Evolutionary conservation across 306 rosid genomes (phyloP).

Genomic region (Cyamopsis tetragonoloba): DNA sequence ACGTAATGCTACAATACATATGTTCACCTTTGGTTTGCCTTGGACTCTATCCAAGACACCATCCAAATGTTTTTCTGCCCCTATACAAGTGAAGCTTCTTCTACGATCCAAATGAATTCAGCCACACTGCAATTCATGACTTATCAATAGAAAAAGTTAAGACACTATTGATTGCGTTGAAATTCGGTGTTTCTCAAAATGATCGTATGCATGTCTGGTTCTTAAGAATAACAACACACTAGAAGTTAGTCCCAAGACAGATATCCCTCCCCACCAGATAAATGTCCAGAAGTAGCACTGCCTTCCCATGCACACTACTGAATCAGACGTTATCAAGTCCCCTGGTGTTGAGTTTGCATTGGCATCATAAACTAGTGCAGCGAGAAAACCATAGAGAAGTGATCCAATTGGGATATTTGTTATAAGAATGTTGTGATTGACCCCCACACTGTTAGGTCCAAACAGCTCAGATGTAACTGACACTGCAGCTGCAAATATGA

Average conservation of each 20-base stretch:
- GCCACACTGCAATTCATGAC: neutral
- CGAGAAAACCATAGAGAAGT: conserved; percentile 72
- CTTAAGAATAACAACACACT: conserved; percentile 62
- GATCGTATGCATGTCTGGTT: conserved; percentile 71
- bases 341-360: conserved; percentile 31
- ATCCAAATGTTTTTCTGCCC: neutral
- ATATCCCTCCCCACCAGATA: conserved; percentile 76
- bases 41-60: neutral
- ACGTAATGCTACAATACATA: neutral
- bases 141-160: conserved; percentile 1
- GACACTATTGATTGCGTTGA: conserved; percentile 36
- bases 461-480: conserved; percentile 88
- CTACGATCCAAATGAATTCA: neutral
- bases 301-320: conserved; percentile 79
- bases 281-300: conserved; percentile 74
- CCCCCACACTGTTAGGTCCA: conserved; percentile 77
- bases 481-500: conserved; percentile 93
- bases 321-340: conserved; percentile 26
- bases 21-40: neutral
- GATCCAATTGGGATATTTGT: conserved; percentile 93
- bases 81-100: conserved; percentile 1
- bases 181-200: conserved; percentile 58
- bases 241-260: conserved; percentile 62
- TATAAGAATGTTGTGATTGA: conserved; percentile 88
- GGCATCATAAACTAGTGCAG: conserved; percentile 73